Evolutionary conservation across 2,329 filamentous ascomycete species (phyloP).

Genomic region (Sporothrix globosa): DNA sequence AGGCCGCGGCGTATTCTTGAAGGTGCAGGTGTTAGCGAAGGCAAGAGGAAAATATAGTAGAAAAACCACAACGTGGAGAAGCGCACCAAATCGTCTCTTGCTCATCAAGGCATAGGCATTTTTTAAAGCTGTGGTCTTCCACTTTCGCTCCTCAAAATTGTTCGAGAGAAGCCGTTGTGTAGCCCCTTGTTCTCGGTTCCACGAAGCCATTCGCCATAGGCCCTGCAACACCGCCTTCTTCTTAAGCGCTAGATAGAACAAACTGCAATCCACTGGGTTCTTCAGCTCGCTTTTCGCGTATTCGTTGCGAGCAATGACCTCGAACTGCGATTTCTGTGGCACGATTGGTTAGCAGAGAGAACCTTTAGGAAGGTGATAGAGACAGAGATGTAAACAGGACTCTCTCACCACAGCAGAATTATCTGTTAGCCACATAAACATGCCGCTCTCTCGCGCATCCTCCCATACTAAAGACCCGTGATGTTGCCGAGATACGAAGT

Average conservation of each 20-base stretch:
- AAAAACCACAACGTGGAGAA: neutral
- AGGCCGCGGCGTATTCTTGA: slow-evolving; percentile 87
- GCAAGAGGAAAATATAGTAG: neutral
- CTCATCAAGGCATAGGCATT: slow-evolving; percentile 96
- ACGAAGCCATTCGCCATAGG: slow-evolving; percentile 90
- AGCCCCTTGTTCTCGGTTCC: slow-evolving; percentile 81
- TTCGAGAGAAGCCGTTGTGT: slow-evolving; percentile 84
- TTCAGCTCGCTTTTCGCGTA: slow-evolving; percentile 87
- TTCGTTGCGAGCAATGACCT: slow-evolving; percentile 87
- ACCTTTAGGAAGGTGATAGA: slow-evolving; percentile 26
- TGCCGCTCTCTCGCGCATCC: slow-evolving; percentile 79
- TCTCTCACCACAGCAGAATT: slow-evolving; percentile 68
- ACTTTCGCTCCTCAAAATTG: slow-evolving; percentile 84
- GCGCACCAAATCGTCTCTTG: slow-evolving; percentile 76
- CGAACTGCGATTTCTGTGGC: slow-evolving; percentile 72
- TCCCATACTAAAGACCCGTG: slow-evolving; percentile 82
- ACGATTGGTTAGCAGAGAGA: neutral
- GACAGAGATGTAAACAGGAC: neutral
- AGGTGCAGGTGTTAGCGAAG: neutral
- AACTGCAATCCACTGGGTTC: slow-evolving; percentile 85
- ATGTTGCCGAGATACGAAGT: slow-evolving; percentile 79
- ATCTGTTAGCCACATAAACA: slow-evolving; percentile 95
- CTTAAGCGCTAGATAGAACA: slow-evolving; percentile 86
- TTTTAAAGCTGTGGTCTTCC: slow-evolving; percentile 87
- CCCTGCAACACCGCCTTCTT: slow-evolving; percentile 91